Evolutionary conservation across 2,329 filamentous ascomycete species (phyloP), one percentile per base, ranked within the genome.

Genomic region (Neodidymelliopsis sp.): DNA sequence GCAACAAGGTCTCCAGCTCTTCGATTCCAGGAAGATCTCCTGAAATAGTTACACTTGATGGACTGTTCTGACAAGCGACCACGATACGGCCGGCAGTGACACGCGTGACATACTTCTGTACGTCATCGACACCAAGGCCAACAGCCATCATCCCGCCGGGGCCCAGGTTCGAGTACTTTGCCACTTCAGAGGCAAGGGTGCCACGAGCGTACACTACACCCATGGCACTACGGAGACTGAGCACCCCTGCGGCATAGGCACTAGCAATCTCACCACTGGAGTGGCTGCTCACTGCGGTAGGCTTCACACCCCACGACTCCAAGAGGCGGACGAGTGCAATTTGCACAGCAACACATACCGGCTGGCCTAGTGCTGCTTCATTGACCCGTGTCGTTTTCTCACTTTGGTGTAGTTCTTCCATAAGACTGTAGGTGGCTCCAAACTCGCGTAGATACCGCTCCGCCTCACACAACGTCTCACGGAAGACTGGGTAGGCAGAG

Each of bases 31-130:
- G 60, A 0, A 37, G 31, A 45, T 78, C 72, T 1, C 78, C 77
- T 9, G 76, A 77, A 1, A 79, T 38, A 0, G 77, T 80, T 2
- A 77, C 57, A 35, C 70, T 75, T 0, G 53, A 42, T 0, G 74
- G 67, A n/a, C 68, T 69, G 56, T 79, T 79, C 22, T 56, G 50
- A 27, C 59, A 63, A 8, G 63, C 63, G 16, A 56, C 35, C 1
- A 45, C 19, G 11, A 37, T n/a, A 18, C 24, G 38, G 18, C 38
- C 43, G 1, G 11, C 19, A 9, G 19, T 20, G 2, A 44, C 18
- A 12, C 28, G 28, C 10, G 8, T 2, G 10, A 43, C 20, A 27
- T 42, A 30, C 12, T 31, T 4, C 11, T 22, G 31, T 27, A 25
- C n/a, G 3, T 38, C 25, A 10, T 53, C 39, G 1, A 22, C 34